These are phyloP conservation scores for Boechera retrofracta DNA, from an alignment of 345 rosid species.

Conservation along the genomic window DNA sequence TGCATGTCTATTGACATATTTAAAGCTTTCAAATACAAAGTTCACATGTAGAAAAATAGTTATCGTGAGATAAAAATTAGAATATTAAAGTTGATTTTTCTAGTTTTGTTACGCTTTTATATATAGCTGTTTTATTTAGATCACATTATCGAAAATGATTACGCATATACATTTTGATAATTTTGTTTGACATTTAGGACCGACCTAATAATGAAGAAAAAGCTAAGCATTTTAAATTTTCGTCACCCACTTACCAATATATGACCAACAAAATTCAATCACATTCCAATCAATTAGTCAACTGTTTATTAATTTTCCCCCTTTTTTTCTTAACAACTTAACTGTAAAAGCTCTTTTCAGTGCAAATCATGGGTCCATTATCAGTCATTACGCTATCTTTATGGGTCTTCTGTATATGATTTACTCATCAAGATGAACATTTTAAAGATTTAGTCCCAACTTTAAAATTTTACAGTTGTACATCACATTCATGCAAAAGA, in stretches of 20 bases:
- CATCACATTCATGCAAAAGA: slow-evolving; percentile 35
- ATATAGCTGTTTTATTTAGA: slow-evolving; percentile 7
- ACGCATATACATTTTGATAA: slow-evolving; percentile 6
- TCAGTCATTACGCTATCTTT: slow-evolving; percentile 40
- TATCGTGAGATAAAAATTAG: background rate
- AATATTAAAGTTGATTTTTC: background rate
- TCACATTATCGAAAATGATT: background rate
- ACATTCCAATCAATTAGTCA: slow-evolving; percentile 43
- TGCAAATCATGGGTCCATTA: slow-evolving; percentile 40
- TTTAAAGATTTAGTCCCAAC: background rate
- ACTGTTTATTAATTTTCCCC: slow-evolving; percentile 25
- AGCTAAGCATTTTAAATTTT: slow-evolving; percentile 13
- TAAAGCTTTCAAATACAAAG: slow-evolving; percentile 19
- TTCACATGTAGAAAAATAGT: slow-evolving; percentile 2
- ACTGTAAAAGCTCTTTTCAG: slow-evolving; percentile 21
- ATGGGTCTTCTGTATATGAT: slow-evolving; percentile 35
- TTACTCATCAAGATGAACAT: slow-evolving; percentile 17
- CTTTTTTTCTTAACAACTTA: background rate
- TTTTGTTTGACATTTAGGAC: slow-evolving; percentile 43
- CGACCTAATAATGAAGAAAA: slow-evolving; percentile 46
- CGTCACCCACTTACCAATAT: slow-evolving; percentile 36
- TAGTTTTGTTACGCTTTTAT: background rate
- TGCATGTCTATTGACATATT: slow-evolving; percentile 25
- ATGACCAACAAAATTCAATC: slow-evolving; percentile 38
- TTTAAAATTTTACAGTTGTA: slow-evolving; percentile 29